phyloP scores from a whole-genome alignment of 2,329 filamentous ascomycete genomes.

The Hypoxylon rubiginosum region DNA sequence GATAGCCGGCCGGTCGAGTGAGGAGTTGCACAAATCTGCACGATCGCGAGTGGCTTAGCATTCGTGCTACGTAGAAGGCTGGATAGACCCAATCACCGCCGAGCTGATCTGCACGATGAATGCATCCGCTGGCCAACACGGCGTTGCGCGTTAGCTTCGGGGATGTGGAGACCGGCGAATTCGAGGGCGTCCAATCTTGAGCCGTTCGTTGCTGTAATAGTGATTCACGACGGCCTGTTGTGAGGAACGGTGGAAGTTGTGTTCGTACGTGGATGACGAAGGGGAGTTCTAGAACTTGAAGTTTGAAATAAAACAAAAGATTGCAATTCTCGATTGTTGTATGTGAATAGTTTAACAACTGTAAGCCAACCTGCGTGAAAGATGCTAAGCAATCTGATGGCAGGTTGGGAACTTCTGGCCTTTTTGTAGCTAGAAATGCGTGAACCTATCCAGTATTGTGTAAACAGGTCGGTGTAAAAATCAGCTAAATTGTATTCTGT shows the following conservation, averaged over 20 bases:
- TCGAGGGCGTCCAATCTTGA: slow-evolving; percentile 3
- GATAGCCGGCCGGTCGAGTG: background rate
- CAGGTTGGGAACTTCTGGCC: too few relatives aligned
- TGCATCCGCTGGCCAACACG: slow-evolving; percentile 27
- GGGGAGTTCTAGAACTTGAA: too few relatives aligned
- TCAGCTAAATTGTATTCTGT: too few relatives aligned
- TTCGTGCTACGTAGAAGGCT: slow-evolving; percentile 19
- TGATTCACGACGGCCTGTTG: background rate
- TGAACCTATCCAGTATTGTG: too few relatives aligned
- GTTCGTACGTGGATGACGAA: background rate
- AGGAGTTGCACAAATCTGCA: slow-evolving; percentile 28
- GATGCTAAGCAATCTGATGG: too few relatives aligned
- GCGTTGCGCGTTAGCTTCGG: slow-evolving; percentile 10
- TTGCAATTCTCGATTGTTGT: too few relatives aligned
- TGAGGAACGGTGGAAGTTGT: background rate
- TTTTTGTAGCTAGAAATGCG: too few relatives aligned
- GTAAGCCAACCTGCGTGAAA: too few relatives aligned
- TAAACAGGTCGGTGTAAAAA: too few relatives aligned
- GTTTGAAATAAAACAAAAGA: too few relatives aligned
- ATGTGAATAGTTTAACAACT: too few relatives aligned
- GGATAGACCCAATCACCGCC: slow-evolving; percentile 31
- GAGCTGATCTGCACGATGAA: slow-evolving; percentile 27
- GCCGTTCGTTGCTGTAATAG: background rate
- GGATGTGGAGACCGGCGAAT: slow-evolving; percentile 3
- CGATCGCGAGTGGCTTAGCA: slow-evolving; percentile 28